Evolutionary conservation across 495 filamentous ascomycete species (phyloP).

Genomic region (Penicillium paxilli): DNA sequence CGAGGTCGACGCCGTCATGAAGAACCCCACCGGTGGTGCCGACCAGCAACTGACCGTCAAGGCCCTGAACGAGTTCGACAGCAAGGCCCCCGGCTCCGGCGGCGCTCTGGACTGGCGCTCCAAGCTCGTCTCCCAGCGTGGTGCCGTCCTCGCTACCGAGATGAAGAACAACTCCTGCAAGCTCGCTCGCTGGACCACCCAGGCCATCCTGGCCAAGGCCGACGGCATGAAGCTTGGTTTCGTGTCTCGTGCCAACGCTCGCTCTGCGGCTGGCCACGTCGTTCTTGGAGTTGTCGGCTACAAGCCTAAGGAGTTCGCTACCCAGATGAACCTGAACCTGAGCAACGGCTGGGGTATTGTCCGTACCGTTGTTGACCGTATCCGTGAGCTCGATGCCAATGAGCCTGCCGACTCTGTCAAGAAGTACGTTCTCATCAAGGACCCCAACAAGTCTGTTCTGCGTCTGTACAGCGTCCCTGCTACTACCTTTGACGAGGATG

Average conservation of each 20-base stretch:
- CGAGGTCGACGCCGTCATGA: constrained; percentile 93
- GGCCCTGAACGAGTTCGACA: constrained; percentile 98
- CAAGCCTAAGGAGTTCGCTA: constrained; percentile 94
- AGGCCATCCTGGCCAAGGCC: constrained; percentile 91
- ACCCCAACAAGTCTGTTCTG: constrained; percentile 93
- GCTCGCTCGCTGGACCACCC: constrained; percentile 93
- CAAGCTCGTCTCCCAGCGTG: constrained; percentile 88
- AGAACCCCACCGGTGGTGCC: constrained; percentile 84
- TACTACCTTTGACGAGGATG: constrained; percentile 83
- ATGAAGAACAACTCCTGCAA: constrained; percentile 99
- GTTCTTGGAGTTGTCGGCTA: constrained; percentile 94
- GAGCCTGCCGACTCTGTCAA: constrained; percentile 65
- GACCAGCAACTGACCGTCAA: constrained; percentile 91
- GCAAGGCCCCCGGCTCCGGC: constrained; percentile 91
- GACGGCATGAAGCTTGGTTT: constrained; percentile 99
- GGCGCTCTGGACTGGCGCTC: constrained; percentile 93
- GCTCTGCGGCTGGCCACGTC: constrained; percentile 85
- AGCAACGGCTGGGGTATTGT: constrained; percentile 99
- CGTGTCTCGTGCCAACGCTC: constrained; percentile 89
- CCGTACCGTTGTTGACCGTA: constrained; percentile 92
- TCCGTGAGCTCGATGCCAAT: constrained; percentile 58
- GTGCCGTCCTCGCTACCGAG: constrained; percentile 94
- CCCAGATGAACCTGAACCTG: constrained; percentile 96
- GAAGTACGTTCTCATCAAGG: constrained; percentile 74
- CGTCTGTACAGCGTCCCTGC: constrained; percentile 88